Conservation (phyloP, 2,329 filamentous ascomycete species). For the Apiospora phragmitis region DNA sequence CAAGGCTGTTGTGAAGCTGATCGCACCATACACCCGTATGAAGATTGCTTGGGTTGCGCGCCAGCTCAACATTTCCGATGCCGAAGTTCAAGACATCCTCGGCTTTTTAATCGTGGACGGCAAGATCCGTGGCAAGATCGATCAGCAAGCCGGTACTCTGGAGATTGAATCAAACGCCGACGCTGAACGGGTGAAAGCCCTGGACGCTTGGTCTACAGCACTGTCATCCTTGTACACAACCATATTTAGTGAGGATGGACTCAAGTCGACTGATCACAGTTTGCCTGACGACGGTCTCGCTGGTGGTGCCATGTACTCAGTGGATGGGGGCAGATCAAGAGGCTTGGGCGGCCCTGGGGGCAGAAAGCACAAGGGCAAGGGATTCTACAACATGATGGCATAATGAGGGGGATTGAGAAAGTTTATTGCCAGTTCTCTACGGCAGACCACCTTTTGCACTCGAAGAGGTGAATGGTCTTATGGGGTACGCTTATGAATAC, state of each 20-base stretch:
- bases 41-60: constrained; percentile 84
- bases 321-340: neutral
- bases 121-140: constrained; percentile 83
- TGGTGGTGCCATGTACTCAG: neutral
- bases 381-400: neutral
- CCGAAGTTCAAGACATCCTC: constrained; percentile 93
- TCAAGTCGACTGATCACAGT: constrained; percentile 31
- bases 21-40: constrained; percentile 93
- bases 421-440: too few relatives aligned
- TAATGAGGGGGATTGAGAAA: neutral
- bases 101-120: constrained; percentile 90
- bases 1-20: constrained; percentile 89
- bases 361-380: constrained; percentile 1
- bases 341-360: neutral
- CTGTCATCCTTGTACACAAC: constrained; percentile 69
- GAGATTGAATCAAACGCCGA: constrained; percentile 76
- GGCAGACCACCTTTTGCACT: neutral
- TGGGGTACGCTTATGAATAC: neutral
- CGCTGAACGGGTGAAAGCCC: constrained; percentile 69
- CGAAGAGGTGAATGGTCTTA: neutral
- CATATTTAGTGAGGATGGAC: constrained; percentile 79
- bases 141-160: constrained; percentile 83
- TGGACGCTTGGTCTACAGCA: constrained; percentile 71
- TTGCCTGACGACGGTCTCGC: constrained; percentile 8
- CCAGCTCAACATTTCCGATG: constrained; percentile 83